These are phyloP conservation scores for Sclerotiophoma versabilis DNA, from an alignment of 2,329 filamentous ascomycete genomes.

Conservation along the genomic window DNA sequence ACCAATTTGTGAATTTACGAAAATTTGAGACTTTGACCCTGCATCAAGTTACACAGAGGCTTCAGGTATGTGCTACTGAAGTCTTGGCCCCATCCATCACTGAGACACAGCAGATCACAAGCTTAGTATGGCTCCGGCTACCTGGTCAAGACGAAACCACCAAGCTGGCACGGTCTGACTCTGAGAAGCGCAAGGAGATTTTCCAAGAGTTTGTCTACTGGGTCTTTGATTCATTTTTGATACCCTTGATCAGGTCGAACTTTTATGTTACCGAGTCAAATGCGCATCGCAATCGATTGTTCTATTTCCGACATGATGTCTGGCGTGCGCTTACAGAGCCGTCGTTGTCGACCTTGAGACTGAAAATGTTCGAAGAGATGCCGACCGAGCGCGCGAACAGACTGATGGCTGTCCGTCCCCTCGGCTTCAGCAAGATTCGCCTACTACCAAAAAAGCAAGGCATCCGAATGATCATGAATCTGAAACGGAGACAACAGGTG, in stretches of 20 bases:
- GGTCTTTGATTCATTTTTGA: conserved; percentile 87
- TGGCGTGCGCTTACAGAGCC: conserved; percentile 82
- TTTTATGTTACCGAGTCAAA: conserved; percentile 96
- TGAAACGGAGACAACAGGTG: conserved; percentile 69
- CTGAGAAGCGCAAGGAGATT: conserved; percentile 77
- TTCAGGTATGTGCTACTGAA: conserved; percentile 66
- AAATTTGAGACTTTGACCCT: conserved; percentile 83
- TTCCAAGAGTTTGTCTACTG: conserved; percentile 90
- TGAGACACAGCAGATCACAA: conserved; percentile 62
- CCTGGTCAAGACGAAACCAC: conserved; percentile 52
- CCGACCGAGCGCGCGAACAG: conserved; percentile 62
- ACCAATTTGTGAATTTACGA: conserved; percentile 77
- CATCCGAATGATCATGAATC: conserved; percentile 86
- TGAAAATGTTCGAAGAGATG: conserved; percentile 80
- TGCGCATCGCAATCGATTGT: conserved; percentile 78
- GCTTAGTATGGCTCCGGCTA: conserved; percentile 75
- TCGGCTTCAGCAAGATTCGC: conserved; percentile 81
- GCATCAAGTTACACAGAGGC: conserved; percentile 76
- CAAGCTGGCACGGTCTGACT: conserved; percentile 75
- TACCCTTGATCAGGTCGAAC: conserved; percentile 83
- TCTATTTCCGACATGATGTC: conserved; percentile 93
- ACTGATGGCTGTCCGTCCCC: conserved; percentile 66
- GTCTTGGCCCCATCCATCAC: conserved; percentile 17
- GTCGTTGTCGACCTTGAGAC: conserved; percentile 70
- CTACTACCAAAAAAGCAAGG: conserved; percentile 81